Evolutionary conservation across 139 green algal species (phyloP).

Genomic region (Coelastrella sp.): DNA sequence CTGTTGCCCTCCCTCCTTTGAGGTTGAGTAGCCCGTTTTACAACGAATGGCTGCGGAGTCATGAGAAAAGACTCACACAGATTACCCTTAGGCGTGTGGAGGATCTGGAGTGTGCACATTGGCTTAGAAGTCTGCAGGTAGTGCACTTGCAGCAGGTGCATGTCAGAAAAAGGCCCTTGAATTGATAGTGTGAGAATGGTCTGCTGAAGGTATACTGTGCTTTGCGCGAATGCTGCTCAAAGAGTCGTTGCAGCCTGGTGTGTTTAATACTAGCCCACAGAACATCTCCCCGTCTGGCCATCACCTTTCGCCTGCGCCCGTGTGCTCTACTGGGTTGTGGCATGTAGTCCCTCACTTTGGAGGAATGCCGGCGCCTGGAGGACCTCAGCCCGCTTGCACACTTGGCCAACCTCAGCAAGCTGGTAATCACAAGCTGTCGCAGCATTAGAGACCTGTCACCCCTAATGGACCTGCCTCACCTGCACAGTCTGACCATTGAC

Average conservation of each 20-base stretch:
- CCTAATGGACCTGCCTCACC: neutral
- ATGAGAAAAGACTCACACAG: neutral
- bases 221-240: too few relatives aligned
- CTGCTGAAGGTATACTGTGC: too few relatives aligned
- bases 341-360: neutral
- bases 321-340: too few relatives aligned
- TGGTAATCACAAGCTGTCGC: neutral
- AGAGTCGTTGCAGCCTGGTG: too few relatives aligned
- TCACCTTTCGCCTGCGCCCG: too few relatives aligned
- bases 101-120: neutral
- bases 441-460: neutral
- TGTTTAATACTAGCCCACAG: too few relatives aligned
- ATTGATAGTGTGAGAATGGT: too few relatives aligned
- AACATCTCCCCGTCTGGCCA: too few relatives aligned
- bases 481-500: conserved; percentile 2
- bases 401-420: neutral
- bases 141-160: neutral
- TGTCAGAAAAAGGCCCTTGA: too few relatives aligned
- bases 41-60: conserved; percentile 4
- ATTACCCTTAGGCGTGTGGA: neutral
- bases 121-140: conserved; percentile 3
- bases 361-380: conserved; percentile 20
- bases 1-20: neutral
- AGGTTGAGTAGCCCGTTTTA: neutral
- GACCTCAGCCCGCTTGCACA: neutral